Base-by-base conservation (phyloP, 345 rosid genomes). In the Ailanthus altissimus region DNA sequence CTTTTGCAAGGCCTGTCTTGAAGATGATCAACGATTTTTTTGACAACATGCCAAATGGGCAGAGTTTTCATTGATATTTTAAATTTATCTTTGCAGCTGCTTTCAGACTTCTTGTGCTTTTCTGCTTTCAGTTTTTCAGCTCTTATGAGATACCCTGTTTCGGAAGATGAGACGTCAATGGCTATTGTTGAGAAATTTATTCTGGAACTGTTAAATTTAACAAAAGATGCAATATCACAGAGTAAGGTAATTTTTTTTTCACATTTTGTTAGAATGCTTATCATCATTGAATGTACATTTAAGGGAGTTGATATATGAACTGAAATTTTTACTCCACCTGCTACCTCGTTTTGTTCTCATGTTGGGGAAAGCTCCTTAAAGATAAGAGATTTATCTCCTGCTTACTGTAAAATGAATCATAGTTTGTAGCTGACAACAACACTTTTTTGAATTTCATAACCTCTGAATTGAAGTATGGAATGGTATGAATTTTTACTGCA, bases 11-110 rank as follows among this genome's bases (percentile, higher is more conserved):
- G 21, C 12, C 46, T 38, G n/a, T 61, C 20, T 12, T 72, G 36
- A 43, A 14, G 9, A 32, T 57, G 65, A 40, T 70, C 20, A 58
- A 59, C 21, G 16, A 21, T 58, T 54, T 18, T 42, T 1, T 69
- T 28, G 76, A 67, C 26, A 50, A 13, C 53, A 38, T 47, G 21
- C 53, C 40, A 56, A 23, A 72, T 36, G 11, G 43, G 26, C 70
- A 75, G 72, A 78, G 77, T 49, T 67, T 42, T 45, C 8, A 53
- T 80, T 78, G 77, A 77, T 78, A 42, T 74, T 64, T 65, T 68
- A n/a, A 61, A 20, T 64, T 51, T 64, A 68, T 45, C 78, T 72
- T 56, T 88, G 86, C 98, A 96, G 99, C 88, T 93, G 72, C 97
- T 96, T 80, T 80, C 85, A 78, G 92, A 88, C 51, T 80, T 81